Conservation (phyloP, 768 basidiomycete genomes). For the Psilocybe sp. region DNA sequence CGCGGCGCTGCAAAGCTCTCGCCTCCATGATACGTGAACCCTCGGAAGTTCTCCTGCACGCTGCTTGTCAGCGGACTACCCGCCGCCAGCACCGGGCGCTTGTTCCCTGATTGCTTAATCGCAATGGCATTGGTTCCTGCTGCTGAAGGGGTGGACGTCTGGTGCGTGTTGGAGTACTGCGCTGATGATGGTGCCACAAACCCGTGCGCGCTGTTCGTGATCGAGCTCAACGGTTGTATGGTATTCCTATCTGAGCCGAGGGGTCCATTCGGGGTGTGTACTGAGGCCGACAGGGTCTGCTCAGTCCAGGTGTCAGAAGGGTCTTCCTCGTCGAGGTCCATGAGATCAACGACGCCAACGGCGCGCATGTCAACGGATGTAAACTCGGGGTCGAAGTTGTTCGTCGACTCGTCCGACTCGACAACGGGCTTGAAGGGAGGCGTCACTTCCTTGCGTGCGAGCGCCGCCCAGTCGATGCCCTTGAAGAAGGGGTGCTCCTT, state of each 20-base stretch:
- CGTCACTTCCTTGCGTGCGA: slow-evolving; percentile 84
- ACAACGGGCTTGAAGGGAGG: slow-evolving; percentile 98
- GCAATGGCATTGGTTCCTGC: slow-evolving; percentile 40
- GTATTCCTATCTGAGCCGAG: slow-evolving; percentile 53
- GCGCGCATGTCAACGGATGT: slow-evolving; percentile 87
- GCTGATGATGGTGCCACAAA: neutral
- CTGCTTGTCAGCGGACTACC: slow-evolving; percentile 82
- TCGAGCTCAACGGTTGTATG: slow-evolving; percentile 16
- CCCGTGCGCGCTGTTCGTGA: slow-evolving; percentile 13
- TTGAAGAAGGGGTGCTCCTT: slow-evolving; percentile 96
- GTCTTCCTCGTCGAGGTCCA: slow-evolving; percentile 40
- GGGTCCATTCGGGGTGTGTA: slow-evolving; percentile 75
- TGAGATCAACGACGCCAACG: slow-evolving; percentile 43
- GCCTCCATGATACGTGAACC: slow-evolving; percentile 85
- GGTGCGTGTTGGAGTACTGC: neutral
- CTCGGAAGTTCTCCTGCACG: slow-evolving; percentile 95
- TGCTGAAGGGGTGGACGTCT: neutral
- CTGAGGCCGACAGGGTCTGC: slow-evolving; percentile 33
- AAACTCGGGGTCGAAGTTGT: slow-evolving; percentile 98
- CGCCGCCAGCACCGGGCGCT: slow-evolving; percentile 38
- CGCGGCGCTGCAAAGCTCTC: slow-evolving; percentile 55
- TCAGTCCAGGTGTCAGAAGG: slow-evolving; percentile 71
- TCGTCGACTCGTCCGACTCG: slow-evolving; percentile 97
- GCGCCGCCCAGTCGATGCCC: slow-evolving; percentile 86
- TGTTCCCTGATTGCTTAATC: slow-evolving; percentile 37